Percentiles rank a stretch among this genome's conserved stretches.
These are phyloP conservation scores for Colletotrichum melonis DNA, from an alignment of 2,329 filamentous ascomycete genomes.

Conservation along the genomic window DNA sequence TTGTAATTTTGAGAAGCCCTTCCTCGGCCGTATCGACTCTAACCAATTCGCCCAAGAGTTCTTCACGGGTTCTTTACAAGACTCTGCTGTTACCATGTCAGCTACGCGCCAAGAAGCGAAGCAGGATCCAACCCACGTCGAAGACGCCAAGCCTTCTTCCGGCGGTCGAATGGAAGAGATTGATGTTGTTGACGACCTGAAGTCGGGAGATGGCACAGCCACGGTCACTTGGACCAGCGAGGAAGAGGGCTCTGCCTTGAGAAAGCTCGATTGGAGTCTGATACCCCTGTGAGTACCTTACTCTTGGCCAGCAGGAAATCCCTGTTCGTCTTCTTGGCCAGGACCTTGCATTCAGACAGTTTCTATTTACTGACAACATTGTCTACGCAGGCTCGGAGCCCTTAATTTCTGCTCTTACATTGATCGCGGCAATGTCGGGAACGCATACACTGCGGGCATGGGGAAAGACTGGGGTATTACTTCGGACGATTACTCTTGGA, in stretches of 20 bases:
- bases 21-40: too few relatives aligned
- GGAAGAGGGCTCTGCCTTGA: slow-evolving; percentile 13
- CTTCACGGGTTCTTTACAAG: too few relatives aligned
- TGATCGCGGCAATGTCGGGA: slow-evolving; percentile 25
- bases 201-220: background rate
- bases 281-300: slow-evolving; percentile 19
- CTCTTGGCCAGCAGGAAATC: background rate
- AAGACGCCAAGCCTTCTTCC: too few relatives aligned
- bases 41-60: too few relatives aligned
- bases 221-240: slow-evolving; percentile 15
- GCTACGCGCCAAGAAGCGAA: too few relatives aligned
- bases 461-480: slow-evolving; percentile 23
- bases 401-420: slow-evolving; percentile 25
- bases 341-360: too few relatives aligned
- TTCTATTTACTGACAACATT: too few relatives aligned
- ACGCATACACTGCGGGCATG: slow-evolving; percentile 35
- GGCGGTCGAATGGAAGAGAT: too few relatives aligned
- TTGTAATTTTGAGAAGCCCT: too few relatives aligned
- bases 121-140: too few relatives aligned
- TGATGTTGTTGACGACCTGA: background rate
- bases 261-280: slow-evolving; percentile 20
- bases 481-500: slow-evolving; percentile 30
- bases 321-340: too few relatives aligned
- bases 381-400: background rate
- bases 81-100: too few relatives aligned